Percentiles rank a stretch among this genome's conserved stretches.
phyloP scores from a whole-genome alignment of 2,329 filamentous ascomycete genomes.

The Beauveria sp. region DNA sequence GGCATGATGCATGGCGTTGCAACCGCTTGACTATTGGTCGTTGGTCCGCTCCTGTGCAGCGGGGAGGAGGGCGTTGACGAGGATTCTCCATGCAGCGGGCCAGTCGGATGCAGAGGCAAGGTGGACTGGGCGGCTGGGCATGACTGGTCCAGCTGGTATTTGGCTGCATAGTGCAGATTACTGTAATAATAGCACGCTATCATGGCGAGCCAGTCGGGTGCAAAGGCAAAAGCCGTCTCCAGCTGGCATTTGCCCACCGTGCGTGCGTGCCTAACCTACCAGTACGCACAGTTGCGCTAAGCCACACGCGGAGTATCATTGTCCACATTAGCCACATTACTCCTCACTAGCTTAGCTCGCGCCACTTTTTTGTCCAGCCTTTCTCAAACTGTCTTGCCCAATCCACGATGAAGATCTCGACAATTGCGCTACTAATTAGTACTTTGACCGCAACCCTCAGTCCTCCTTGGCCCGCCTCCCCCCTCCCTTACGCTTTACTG shows the following conservation, averaged over 20 bases:
- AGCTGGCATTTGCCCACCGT: too few species aligned
- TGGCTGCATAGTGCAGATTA: too few species aligned
- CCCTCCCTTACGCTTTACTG: neutral
- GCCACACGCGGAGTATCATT: neutral
- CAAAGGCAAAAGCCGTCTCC: neutral
- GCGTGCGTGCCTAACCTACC: too few species aligned
- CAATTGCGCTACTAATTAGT: neutral
- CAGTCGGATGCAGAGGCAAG: neutral
- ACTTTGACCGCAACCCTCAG: neutral
- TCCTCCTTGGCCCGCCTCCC: neutral
- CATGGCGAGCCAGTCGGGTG: neutral
- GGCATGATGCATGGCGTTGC: too few species aligned
- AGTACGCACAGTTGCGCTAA: neutral
- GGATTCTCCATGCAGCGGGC: neutral
- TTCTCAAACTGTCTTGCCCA: neutral
- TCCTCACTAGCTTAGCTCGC: neutral
- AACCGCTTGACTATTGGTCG: too few species aligned
- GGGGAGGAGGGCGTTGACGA: too few species aligned
- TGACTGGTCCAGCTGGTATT: too few species aligned
- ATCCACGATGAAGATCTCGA: conserved; percentile 10
- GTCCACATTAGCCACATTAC: neutral
- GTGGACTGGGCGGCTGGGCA: too few species aligned
- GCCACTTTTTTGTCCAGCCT: neutral
- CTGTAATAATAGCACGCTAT: too few species aligned
- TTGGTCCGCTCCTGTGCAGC: too few species aligned